Evolutionary conservation across 305 asterid species (phyloP).

Genomic region (Lippia alba): DNA sequence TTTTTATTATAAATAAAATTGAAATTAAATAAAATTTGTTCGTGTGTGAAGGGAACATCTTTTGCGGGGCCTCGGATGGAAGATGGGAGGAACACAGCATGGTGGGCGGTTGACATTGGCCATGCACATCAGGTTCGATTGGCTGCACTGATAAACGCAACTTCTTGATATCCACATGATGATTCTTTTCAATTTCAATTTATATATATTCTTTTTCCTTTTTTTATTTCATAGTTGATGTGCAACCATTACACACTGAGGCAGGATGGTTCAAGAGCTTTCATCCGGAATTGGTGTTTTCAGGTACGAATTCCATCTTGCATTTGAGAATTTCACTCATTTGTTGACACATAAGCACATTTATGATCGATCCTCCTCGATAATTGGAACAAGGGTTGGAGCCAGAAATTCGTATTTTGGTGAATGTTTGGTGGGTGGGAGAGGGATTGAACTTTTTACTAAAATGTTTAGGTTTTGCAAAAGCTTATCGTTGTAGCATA

Average conservation of each 20-base stretch:
- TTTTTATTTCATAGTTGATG: constrained; percentile 65
- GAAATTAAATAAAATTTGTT: constrained; percentile 11
- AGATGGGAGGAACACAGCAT: constrained; percentile 65
- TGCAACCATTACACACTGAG: constrained; percentile 94
- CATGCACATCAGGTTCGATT: constrained; percentile 78
- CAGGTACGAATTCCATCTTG: constrained; percentile 51
- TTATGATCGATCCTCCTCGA: neutral
- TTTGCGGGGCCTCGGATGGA: constrained; percentile 87
- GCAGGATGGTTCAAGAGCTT: constrained; percentile 92
- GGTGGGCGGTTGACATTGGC: constrained; percentile 98
- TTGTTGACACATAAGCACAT: neutral
- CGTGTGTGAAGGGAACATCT: constrained; percentile 72
- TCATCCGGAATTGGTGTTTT: constrained; percentile 80
- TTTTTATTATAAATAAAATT: constrained; percentile 14
- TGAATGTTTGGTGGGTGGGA: too few species aligned
- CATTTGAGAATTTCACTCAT: neutral
- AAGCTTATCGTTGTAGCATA: too few species aligned
- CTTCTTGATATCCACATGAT: constrained; percentile 3
- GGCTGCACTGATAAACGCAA: neutral
- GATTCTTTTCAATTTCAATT: neutral
- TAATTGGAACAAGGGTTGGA: too few species aligned
- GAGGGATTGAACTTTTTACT: too few species aligned
- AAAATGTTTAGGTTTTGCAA: too few species aligned
- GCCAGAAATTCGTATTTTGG: too few species aligned
- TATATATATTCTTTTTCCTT: neutral